phyloP scores from a whole-genome alignment of 1,284 basidiomycete species.

The Bondarzewia mesenterica region DNA sequence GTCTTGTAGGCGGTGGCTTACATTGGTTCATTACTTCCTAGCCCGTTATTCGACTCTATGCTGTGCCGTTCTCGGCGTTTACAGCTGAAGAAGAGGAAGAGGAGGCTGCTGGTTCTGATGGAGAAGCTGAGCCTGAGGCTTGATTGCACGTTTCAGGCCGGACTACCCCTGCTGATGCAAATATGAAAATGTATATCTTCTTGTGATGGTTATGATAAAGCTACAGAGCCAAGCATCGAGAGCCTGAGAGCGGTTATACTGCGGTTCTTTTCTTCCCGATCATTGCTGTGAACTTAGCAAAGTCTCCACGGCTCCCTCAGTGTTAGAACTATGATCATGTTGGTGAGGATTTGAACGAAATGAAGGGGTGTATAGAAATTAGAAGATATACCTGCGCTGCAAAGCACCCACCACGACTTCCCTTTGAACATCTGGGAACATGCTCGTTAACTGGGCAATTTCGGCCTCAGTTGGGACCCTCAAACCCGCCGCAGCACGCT shows the following conservation, averaged over 20 bases:
- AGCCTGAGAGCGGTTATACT: no score
- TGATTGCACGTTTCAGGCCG: constrained; percentile 8
- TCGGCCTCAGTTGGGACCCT: constrained; percentile 70
- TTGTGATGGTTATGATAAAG: no score
- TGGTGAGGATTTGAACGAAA: not conserved
- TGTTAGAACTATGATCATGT: constrained; percentile 48
- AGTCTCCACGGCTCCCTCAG: constrained; percentile 77
- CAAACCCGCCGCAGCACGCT: constrained; percentile 38
- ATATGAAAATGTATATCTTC: no score
- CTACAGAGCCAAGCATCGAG: no score
- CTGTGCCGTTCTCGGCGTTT: constrained; percentile 85
- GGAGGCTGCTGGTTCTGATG: constrained; percentile 42
- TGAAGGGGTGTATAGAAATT: no score
- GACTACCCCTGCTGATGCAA: no score
- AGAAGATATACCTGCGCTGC: constrained; percentile 59
- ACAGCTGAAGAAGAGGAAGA: constrained; percentile 52
- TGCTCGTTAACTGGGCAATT: constrained; percentile 62
- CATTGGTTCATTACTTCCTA: constrained; percentile 24
- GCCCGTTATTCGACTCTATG: constrained; percentile 92
- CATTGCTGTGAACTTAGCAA: constrained; percentile 35
- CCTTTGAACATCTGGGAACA: constrained; percentile 77
- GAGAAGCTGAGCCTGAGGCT: constrained; percentile 40
- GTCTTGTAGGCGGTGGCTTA: not conserved
- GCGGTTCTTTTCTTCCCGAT: no score
- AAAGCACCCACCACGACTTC: constrained; percentile 73